Percentiles rank a stretch among this genome's conserved stretches.
Conservation (phyloP, 768 basidiomycete genomes). For the Chalciporus pseudorubinellus region DNA sequence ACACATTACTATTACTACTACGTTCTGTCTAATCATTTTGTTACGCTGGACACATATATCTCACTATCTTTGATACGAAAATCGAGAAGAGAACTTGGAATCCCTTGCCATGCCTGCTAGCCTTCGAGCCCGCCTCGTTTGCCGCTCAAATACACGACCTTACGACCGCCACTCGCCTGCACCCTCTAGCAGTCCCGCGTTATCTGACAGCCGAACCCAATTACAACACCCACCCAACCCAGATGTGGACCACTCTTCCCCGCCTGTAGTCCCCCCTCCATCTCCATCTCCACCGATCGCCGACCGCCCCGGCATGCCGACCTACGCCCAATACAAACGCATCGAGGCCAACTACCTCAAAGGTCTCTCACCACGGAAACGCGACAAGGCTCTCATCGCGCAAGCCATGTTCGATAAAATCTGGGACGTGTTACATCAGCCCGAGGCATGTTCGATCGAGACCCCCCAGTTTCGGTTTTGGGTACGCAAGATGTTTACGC, state of each 20-base stretch:
- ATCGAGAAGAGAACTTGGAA: background rate
- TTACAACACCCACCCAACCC: background rate
- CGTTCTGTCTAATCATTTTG: conserved; percentile 15
- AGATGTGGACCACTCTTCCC: background rate
- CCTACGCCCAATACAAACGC: conserved; percentile 55
- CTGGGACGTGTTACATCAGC: conserved; percentile 62
- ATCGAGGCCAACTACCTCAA: conserved; percentile 57
- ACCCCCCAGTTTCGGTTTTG: conserved; percentile 78
- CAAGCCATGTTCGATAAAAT: conserved; percentile 69
- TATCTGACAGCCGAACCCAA: background rate
- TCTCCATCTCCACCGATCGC: background rate
- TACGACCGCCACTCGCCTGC: conserved; percentile 20
- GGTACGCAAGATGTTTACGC: conserved; percentile 78
- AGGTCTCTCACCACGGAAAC: conserved; percentile 56
- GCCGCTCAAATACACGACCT: conserved; percentile 16
- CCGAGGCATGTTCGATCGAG: conserved; percentile 41
- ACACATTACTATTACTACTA: conserved; percentile 14
- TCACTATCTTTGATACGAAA: conserved; percentile 5
- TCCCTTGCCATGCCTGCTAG: conserved; percentile 22
- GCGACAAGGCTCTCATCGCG: conserved; percentile 71
- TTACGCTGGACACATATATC: conserved; percentile 24
- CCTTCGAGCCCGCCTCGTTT: conserved; percentile 7
- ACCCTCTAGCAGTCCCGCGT: conserved; percentile 7
- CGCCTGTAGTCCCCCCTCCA: background rate
- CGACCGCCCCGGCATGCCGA: conserved; percentile 53